These are phyloP conservation scores for Cyphellophora attinorum DNA, from an alignment of 2,329 filamentous ascomycete species.

Conservation along the genomic window DNA sequence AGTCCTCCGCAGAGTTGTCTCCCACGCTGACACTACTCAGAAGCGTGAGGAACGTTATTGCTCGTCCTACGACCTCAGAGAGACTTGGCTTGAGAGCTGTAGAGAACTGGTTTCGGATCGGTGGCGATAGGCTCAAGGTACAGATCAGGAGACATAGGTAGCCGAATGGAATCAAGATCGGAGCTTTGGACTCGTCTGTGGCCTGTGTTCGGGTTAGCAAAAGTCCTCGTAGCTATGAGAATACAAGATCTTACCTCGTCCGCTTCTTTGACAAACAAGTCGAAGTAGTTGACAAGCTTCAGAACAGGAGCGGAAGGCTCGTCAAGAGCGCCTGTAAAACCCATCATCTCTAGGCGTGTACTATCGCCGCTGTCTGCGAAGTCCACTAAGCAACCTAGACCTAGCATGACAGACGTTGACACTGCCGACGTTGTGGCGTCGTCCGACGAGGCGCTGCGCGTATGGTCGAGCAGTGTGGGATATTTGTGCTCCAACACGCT, in stretches of 20 bases:
- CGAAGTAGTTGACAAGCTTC: conserved; percentile 54
- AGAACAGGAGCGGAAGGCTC: conserved; percentile 50
- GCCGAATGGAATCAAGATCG: conserved; percentile 72
- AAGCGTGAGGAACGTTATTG: neutral
- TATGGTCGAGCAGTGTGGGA: conserved; percentile 21
- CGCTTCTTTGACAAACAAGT: conserved; percentile 55
- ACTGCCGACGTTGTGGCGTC: conserved; percentile 37
- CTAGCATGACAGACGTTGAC: conserved; percentile 65
- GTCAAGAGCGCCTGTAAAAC: conserved; percentile 24
- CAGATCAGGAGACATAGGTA: conserved; percentile 79
- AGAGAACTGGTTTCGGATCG: conserved; percentile 34
- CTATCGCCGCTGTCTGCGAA: conserved; percentile 66
- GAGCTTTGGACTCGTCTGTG: conserved; percentile 55
- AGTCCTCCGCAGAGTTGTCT: no score
- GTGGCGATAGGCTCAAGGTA: conserved; percentile 58
- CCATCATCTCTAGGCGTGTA: conserved; percentile 45
- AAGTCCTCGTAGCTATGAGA: conserved; percentile 10
- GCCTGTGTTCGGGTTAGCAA: no score
- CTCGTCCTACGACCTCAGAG: neutral
- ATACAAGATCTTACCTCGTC: conserved; percentile 66
- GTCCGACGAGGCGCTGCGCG: conserved; percentile 22
- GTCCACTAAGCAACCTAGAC: conserved; percentile 78
- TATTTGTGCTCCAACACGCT: conserved; percentile 23
- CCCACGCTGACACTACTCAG: neutral
- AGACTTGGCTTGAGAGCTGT: conserved; percentile 30